These are phyloP conservation scores for Quercus gilva DNA, from an alignment of 306 rosid species.

Conservation along the genomic window DNA sequence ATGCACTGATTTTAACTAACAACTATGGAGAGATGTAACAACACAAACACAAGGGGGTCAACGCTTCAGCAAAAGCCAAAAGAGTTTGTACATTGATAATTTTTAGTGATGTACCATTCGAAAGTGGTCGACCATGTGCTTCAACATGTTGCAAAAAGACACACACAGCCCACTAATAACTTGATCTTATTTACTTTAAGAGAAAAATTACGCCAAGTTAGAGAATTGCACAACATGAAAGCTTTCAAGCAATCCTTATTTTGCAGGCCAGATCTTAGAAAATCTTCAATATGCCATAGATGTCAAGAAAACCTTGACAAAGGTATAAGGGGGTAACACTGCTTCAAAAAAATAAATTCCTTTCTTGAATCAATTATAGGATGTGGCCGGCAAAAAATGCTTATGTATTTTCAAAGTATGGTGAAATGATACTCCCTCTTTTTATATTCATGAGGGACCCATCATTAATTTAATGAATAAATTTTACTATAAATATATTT, in stretches of 20 bases:
- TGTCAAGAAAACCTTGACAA: neutral
- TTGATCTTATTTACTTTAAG: neutral
- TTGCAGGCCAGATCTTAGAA: neutral
- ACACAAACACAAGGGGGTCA: neutral
- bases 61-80: neutral
- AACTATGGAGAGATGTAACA: neutral
- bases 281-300: neutral
- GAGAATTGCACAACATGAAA: neutral
- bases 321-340: neutral
- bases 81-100: neutral
- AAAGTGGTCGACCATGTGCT: neutral
- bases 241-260: neutral
- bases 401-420: rapidly evolving
- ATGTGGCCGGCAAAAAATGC: rapidly evolving
- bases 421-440: rapidly evolving
- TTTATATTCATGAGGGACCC: rapidly evolving
- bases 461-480: too few relatives aligned
- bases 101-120: neutral
- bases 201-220: neutral
- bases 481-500: too few relatives aligned
- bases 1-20: too few relatives aligned
- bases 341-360: neutral
- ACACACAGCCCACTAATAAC: neutral
- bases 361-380: neutral
- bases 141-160: neutral